A percentile compares a stretch with the other conserved stretches of the same genome.
These are phyloP conservation scores for Trametes meyenii DNA, from an alignment of 768 basidiomycete genomes.

Conservation along the genomic window DNA sequence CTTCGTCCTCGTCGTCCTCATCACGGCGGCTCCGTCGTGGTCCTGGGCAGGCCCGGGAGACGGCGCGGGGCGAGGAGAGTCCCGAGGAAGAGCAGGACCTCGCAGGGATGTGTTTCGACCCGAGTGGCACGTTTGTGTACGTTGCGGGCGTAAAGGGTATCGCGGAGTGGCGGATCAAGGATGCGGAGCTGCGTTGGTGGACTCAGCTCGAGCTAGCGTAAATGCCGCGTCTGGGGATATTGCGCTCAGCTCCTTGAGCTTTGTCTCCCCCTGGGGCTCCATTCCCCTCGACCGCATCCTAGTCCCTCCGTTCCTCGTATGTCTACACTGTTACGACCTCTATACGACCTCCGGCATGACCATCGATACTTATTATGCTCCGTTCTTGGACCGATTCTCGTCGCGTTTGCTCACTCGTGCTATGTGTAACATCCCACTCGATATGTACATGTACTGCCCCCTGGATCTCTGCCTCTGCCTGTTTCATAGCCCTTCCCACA, in stretches of 20 bases:
- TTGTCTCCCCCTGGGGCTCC: neutral
- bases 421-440: conserved; percentile 7
- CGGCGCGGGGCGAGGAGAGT: conserved; percentile 4
- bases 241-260: neutral
- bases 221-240: neutral
- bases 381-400: neutral
- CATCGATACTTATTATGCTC: conserved; percentile 3
- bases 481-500: neutral
- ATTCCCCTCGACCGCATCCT: neutral
- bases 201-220: conserved; percentile 49
- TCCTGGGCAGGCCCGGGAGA: neutral
- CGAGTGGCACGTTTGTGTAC: conserved; percentile 66
- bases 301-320: neutral
- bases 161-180: conserved; percentile 77
- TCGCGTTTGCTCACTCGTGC: conserved; percentile 1
- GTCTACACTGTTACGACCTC: neutral
- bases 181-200: conserved; percentile 78
- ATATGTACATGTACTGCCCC: conserved; percentile 14
- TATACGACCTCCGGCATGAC: neutral
- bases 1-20: neutral
- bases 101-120: conserved; percentile 77
- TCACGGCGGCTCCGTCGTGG: conserved; percentile 14
- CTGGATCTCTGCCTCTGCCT: neutral
- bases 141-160: conserved; percentile 66
- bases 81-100: conserved; percentile 51